Conservation (phyloP, 106 monocot genomes). For the Xerophyta viscosa region DNA sequence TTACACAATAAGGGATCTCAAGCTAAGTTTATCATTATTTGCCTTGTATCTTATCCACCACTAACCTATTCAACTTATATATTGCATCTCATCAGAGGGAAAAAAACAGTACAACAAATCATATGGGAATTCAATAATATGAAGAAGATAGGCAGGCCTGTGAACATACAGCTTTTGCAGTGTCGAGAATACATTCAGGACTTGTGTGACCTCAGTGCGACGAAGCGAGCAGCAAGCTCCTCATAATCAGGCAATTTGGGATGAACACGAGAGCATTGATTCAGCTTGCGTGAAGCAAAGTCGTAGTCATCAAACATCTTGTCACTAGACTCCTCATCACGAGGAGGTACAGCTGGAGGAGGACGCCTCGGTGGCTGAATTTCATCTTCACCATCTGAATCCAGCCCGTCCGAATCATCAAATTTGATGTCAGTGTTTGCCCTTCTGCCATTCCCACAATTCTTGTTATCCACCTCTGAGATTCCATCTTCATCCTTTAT, state of each 20-base stretch:
- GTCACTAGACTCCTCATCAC: neutral
- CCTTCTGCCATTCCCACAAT: slow-evolving; percentile 16
- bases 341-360: slow-evolving; percentile 29
- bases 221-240: slow-evolving; percentile 61
- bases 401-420: slow-evolving; percentile 81
- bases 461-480: slow-evolving; percentile 13
- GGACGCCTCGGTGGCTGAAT: slow-evolving; percentile 1
- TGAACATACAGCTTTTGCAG: no score
- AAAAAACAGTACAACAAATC: no score
- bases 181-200: no score
- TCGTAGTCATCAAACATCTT: no score
- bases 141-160: no score
- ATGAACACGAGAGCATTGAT: slow-evolving; percentile 47
- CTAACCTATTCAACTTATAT: no score
- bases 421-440: slow-evolving; percentile 43
- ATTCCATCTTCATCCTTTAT: slow-evolving; percentile 17
- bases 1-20: no score
- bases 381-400: slow-evolving; percentile 25
- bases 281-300: slow-evolving; percentile 1
- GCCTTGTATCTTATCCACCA: no score
- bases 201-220: slow-evolving; percentile 46
- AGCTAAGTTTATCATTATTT: no score
- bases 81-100: no score
- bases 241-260: slow-evolving; percentile 92
- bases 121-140: no score